Percentiles rank a stretch among this genome's conserved stretches.
Evolutionary conservation across 2,329 filamentous ascomycete species (phyloP).

Genomic region (Aspergillus fischeri): DNA sequence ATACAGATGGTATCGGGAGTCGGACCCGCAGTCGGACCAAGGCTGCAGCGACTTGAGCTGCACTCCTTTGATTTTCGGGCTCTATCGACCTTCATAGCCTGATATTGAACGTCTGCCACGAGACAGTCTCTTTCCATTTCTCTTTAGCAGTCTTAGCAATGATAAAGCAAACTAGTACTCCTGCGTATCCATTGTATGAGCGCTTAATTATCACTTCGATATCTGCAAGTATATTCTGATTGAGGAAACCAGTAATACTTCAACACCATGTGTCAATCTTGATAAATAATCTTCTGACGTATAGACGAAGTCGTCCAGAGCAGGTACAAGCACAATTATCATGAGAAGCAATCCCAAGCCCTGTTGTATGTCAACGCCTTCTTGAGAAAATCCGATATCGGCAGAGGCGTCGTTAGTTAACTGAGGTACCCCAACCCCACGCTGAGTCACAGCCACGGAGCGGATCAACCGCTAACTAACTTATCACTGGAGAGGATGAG

Average conservation of each 20-base stretch:
- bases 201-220: background rate
- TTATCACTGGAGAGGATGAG: slow-evolving; percentile 25
- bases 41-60: slow-evolving; percentile 12
- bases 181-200: background rate
- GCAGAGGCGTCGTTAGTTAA: background rate
- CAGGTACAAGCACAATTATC: background rate
- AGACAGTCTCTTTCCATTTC: background rate
- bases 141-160: background rate
- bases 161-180: background rate
- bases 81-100: background rate
- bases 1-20: slow-evolving; percentile 34
- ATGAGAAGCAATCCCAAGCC: background rate
- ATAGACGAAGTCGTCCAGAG: background rate
- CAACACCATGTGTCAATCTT: background rate
- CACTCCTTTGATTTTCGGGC: background rate
- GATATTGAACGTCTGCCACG: background rate
- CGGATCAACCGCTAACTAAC: slow-evolving; percentile 29
- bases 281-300: background rate
- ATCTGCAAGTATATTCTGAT: background rate
- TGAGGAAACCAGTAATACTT: background rate
- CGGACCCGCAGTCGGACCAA: slow-evolving; percentile 39
- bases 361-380: background rate
- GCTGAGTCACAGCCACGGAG: slow-evolving; percentile 25
- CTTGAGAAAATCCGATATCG: slow-evolving; percentile 14
- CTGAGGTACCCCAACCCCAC: no score